These are phyloP conservation scores for Blastobotrys americana DNA, from an alignment of 805 yeast species.

Conservation along the genomic window DNA sequence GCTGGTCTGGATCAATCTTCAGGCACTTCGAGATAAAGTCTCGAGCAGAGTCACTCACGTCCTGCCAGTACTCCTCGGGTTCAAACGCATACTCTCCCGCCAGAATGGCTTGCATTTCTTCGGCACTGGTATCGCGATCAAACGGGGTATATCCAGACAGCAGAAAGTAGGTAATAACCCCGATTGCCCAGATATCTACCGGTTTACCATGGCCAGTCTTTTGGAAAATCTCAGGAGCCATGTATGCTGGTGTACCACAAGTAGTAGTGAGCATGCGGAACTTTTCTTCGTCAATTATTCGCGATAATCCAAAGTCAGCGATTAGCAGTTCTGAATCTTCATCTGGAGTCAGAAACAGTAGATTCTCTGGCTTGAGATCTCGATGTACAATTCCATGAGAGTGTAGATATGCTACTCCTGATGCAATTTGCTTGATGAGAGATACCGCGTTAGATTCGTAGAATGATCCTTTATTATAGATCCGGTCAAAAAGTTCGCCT, in stretches of 20 bases:
- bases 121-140: constrained; percentile 63
- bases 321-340: constrained; percentile 38
- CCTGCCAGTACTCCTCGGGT: constrained; percentile 52
- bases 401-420: constrained; percentile 55
- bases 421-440: constrained; percentile 43
- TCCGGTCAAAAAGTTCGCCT: constrained; percentile 60
- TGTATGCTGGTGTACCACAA: constrained; percentile 66
- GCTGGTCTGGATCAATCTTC: constrained; percentile 35
- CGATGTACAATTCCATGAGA: constrained; percentile 56
- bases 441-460: constrained; percentile 44
- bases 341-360: constrained; percentile 42
- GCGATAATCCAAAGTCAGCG: constrained; percentile 62
- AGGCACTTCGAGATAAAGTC: constrained; percentile 54
- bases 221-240: constrained; percentile 63
- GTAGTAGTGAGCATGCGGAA: constrained; percentile 38
- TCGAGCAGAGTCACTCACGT: constrained; percentile 46
- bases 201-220: constrained; percentile 49
- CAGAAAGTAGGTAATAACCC: constrained; percentile 64
- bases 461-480: constrained; percentile 41
- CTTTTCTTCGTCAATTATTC: constrained; percentile 37
- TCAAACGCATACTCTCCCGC: constrained; percentile 53
- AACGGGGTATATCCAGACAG: constrained; percentile 71
- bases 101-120: constrained; percentile 57
- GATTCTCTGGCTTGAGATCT: constrained; percentile 66
- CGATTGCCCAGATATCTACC: constrained; percentile 73